phyloP scores from a whole-genome alignment of 495 filamentous ascomycete genomes.

The Neurospora tetraspora region DNA sequence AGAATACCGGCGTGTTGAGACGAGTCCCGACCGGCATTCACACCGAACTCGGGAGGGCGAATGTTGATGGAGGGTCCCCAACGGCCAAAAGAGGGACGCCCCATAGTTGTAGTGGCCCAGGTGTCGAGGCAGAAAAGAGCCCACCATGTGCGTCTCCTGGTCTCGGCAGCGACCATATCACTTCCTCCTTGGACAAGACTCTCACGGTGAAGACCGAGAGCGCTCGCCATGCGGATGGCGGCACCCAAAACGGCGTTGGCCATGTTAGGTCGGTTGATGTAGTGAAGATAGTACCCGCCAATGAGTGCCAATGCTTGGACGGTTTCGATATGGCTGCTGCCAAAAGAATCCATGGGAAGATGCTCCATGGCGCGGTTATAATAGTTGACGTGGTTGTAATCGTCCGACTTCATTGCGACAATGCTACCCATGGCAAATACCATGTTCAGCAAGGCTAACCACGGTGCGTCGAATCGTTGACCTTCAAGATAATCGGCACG shows the following conservation, averaged over 20 bases:
- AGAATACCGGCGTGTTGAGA: conserved; percentile 53
- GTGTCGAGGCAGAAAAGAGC: conserved; percentile 70
- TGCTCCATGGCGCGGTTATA: conserved; percentile 61
- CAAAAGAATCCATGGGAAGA: conserved; percentile 56
- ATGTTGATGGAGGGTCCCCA: conserved; percentile 67
- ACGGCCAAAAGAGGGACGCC: conserved; percentile 67
- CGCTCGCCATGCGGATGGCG: conserved; percentile 58
- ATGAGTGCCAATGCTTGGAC: conserved; percentile 63
- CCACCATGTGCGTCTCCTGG: conserved; percentile 70
- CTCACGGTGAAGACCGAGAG: conserved; percentile 68
- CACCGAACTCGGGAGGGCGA: conserved; percentile 48
- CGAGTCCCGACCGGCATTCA: conserved; percentile 38
- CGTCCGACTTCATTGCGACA: conserved; percentile 56
- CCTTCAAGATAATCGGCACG: conserved; percentile 60
- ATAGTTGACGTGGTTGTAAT: conserved; percentile 62
- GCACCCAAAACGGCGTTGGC: conserved; percentile 58
- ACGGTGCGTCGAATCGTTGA: conserved; percentile 57
- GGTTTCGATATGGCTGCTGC: conserved; percentile 58
- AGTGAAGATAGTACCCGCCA: conserved; percentile 72
- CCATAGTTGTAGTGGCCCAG: conserved; percentile 66
- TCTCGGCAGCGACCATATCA: conserved; percentile 48
- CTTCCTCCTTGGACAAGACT: conserved; percentile 43
- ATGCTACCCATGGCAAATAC: conserved; percentile 74
- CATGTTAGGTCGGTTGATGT: conserved; percentile 69
- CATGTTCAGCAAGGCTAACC: conserved; percentile 71